Evolutionary conservation across 345 rosid species (phyloP).

Genomic region (Barbarea vulgaris): DNA sequence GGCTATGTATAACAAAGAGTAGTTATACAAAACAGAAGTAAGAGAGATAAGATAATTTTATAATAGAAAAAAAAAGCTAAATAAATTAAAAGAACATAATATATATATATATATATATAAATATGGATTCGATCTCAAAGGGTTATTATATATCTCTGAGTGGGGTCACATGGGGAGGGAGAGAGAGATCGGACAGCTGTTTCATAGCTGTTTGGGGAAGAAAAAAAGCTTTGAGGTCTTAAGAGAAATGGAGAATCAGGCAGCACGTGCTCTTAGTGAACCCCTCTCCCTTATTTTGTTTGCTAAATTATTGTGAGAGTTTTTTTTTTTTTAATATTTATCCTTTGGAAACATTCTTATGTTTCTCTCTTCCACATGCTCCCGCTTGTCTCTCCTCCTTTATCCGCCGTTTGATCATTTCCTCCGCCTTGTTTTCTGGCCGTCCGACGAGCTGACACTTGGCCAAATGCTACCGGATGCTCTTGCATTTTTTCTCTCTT

Average conservation of each 20-base stretch:
- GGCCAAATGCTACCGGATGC: constrained; percentile 1
- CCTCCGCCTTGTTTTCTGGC: constrained; percentile 10
- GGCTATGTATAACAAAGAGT: constrained; percentile 46
- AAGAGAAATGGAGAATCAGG: constrained; percentile 39
- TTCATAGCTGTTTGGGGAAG: constrained; percentile 34
- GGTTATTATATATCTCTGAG: constrained; percentile 37
- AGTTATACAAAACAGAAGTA: constrained; percentile 41
- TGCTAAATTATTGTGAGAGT: background rate
- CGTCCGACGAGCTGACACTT: constrained; percentile 29
- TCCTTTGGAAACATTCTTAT: constrained; percentile 39
- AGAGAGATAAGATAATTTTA: constrained; percentile 34
- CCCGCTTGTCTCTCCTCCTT: constrained; percentile 24
- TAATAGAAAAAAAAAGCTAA: constrained; percentile 31
- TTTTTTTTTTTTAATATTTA: background rate
- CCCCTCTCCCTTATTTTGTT: constrained; percentile 32
- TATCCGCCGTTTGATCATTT: constrained; percentile 29
- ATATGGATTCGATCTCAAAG: constrained; percentile 42
- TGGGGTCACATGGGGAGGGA: constrained; percentile 44
- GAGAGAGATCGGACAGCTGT: constrained; percentile 45
- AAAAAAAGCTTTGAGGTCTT: constrained; percentile 23
- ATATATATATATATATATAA: background rate
- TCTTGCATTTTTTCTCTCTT: background rate
- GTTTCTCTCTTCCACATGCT: constrained; percentile 39
- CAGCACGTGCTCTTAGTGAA: constrained; percentile 44
- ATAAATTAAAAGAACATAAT: constrained; percentile 4